Base-by-base conservation (phyloP, 371 early-diverging fungal species). In the Synchytrium microbalum region DNA sequence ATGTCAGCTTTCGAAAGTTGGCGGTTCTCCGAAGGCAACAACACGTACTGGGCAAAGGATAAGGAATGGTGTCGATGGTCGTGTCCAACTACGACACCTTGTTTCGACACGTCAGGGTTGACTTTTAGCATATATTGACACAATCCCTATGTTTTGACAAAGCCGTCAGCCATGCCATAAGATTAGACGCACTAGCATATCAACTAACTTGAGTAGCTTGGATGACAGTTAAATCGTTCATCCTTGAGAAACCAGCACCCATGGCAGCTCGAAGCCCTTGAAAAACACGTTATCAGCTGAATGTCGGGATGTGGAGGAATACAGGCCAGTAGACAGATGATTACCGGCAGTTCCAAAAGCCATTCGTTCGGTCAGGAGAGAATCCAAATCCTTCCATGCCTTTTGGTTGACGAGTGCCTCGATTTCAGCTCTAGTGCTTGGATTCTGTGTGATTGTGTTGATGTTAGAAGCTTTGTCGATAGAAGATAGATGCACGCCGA, bases 231-330 rank as follows among this genome's bases (percentile, higher is more conserved):
- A 96, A 75, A 62, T 89, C 88, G 73, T 96, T 96, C 90, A 96
- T 95, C 61, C 93, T 76, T 14, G 92, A 78, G 77, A 92, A 96
- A n/a, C 97, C 97, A 61, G 93, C 92, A 66, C 92, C 91, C 96
- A 95, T 96, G 51, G 83, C 81, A 1, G 96, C 92, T 57, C 97
- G 83, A 31, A 96, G 76, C 16, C 96, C 92, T 85, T 93, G 90
- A 28, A 93, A 51, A 13, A 51, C 51, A n/a, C 46, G 46, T 19
- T 19, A 38, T 38, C 46, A n/a, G n/a, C 46, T 92, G 19, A 38
- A 38, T 5, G 46, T 19, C 46, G 46, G 19, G 10, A 38, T 38
- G 46, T 38, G n/a, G n/a, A n/a, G n/a, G n/a, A n/a, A n/a, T n/a
- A n/a, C n/a, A n/a, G n/a, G n/a, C n/a, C n/a, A n/a, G n/a, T n/a